phyloP scores from a whole-genome alignment of 768 basidiomycete genomes.

The Auricularia heimuer region DNA sequence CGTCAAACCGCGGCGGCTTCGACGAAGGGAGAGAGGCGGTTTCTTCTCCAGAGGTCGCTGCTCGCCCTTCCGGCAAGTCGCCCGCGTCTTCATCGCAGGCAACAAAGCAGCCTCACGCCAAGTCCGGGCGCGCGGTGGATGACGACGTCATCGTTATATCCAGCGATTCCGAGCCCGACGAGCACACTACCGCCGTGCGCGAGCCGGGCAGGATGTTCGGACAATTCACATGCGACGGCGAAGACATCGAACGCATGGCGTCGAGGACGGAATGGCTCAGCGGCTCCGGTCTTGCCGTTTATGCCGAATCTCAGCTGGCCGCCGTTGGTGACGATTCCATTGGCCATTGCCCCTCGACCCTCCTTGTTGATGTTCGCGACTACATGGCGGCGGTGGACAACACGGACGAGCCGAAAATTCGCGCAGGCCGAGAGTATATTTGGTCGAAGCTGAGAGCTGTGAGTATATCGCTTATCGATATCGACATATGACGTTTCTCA shows the following conservation, averaged over 20 bases:
- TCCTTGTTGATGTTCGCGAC: neutral
- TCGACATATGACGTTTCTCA: too few relatives aligned
- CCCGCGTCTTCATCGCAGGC: too few relatives aligned
- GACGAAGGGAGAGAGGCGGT: too few relatives aligned
- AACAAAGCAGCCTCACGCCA: too few relatives aligned
- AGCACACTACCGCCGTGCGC: neutral
- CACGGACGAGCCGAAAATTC: neutral
- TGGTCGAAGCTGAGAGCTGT: neutral
- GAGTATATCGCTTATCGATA: neutral
- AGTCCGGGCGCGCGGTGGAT: too few relatives aligned
- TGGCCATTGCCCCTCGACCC: neutral
- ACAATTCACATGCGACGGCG: neutral
- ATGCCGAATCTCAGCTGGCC: neutral
- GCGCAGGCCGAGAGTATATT: neutral
- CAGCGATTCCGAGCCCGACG: neutral
- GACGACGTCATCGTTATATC: neutral
- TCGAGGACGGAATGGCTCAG: neutral
- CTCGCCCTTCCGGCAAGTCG: too few relatives aligned
- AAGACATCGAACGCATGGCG: neutral
- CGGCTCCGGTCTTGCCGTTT: neutral
- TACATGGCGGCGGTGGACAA: neutral
- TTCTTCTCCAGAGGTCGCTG: too few relatives aligned
- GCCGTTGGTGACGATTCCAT: neutral
- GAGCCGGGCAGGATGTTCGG: neutral
- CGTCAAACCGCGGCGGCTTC: too few relatives aligned